Evolutionary conservation across 2,329 filamentous ascomycete genomes (phyloP), one percentile per base, ranked within the genome.

Genomic region (Rugonectria rugulosa): DNA sequence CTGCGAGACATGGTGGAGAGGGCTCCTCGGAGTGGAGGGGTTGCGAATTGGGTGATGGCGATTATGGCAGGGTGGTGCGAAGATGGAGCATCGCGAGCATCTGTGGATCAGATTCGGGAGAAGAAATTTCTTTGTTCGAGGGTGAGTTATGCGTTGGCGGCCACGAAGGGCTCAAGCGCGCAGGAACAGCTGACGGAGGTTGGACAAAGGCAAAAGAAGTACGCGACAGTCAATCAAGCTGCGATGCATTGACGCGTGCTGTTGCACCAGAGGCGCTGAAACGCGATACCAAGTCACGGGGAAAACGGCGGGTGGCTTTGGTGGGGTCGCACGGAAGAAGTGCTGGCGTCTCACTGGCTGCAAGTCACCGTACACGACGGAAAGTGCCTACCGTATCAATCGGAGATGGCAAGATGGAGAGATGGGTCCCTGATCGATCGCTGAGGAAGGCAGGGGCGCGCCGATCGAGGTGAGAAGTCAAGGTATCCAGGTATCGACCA

Each of bases 1-100:
- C 70, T 68, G 31, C 69, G 70, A 17, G 73, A 69, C 73, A 76
- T 75, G 40, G 20, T 14, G 44, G 19, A 11, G n/a, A 9, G 17
- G 20, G 23, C 20, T 40, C 12, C n/a, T 19, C 12, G 37, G 20
- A 20, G 14, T 12, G 27, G 11, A n/a, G 27, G 15, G 14, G 26
- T 24, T 44, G 21, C 27, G 38, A 38, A 43, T 58, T 19, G 27
- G 17, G 50, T 27, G 36, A 40, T 12, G 44, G 17, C 50, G 41
- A 45, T 63, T 38, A 54, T 20, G 21, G 24, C 14, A 15, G 14
- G 19, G 46, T 46, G 15, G 21, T 59, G 44, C 55, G 46, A 24
- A 47, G 26, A 17, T n/a, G 44, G 38, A 34, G 50, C 53, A 60
- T 57, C 55, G 56, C 53, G 53, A 38, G 31, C 7, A 17, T 23